Base-by-base conservation (phyloP, 2,329 filamentous ascomycete genomes). In the Colletotrichum costaricense region DNA sequence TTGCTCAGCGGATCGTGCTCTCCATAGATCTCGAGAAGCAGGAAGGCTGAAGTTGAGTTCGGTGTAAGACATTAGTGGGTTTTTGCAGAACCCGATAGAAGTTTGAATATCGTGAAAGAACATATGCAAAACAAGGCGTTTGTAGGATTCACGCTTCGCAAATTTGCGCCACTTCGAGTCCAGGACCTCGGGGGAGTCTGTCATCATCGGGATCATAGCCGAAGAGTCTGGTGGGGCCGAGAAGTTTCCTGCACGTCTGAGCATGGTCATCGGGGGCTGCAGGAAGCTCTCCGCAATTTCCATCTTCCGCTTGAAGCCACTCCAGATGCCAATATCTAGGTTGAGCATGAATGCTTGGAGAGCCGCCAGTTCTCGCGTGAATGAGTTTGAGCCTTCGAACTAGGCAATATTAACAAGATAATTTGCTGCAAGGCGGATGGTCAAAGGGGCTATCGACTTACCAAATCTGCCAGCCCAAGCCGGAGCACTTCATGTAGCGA, bases 261-360 rank as follows among this genome's bases (percentile, higher is more conserved):
- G 70, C 79, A 84, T 84, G 2, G 82, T 84, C 6, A 84, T 55
- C 0, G 81, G 69, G 0, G 81, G 80, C 35, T 81, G 78, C 33
- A 82, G 76, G 63, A 83, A 82, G 35, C 80, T 81, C 59, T 84
- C 83, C 5, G 81, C 80, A n/a, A 84, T 82, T 63, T 84, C 82
- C 6, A 84, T 80, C 35, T 84, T 84, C 1, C 82, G 77, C 14
- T 77, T 79, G 16, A 81, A 77, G 2, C 83, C 82, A 58, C 82
- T 83, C 82, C 83, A 84, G 0, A 84, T 59, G 22, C 77, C 77
- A 16, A 80, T 75, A n/a, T 83, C 78, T 1, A 84, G 76, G 14
- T 68, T 76, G 11, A 84, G 77, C n/a, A 81, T 75, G 49, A 78
- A 83, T 1, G 80, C 80, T 67, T 84, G 82, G 0, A 78, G 76